These are phyloP conservation scores for Cetradonia linearis DNA, from an alignment of 495 filamentous ascomycete genomes.

Conservation along the genomic window DNA sequence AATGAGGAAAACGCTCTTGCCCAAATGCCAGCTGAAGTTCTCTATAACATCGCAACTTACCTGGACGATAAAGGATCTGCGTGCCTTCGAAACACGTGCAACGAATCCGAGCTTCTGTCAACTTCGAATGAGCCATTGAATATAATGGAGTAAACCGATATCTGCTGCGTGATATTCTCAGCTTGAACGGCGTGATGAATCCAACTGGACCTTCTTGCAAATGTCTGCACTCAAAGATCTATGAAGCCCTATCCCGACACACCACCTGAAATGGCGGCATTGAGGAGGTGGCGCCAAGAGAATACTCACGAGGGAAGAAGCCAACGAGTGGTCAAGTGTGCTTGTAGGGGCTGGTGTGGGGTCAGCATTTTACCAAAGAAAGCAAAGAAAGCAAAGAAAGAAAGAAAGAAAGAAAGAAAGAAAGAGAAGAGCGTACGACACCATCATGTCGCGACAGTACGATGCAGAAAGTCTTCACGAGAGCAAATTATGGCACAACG, in stretches of 20 bases:
- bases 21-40: not conserved
- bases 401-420: not conserved
- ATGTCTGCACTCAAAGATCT: slow-evolving; percentile 4
- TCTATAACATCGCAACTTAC: slow-evolving; percentile 8
- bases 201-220: slow-evolving; percentile 2
- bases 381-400: not conserved
- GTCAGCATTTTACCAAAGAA: not conserved
- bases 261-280: not conserved
- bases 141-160: not conserved
- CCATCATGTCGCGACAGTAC: not conserved
- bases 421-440: not conserved
- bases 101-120: not conserved
- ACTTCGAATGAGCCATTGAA: not conserved
- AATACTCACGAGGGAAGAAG: not conserved
- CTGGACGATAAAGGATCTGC: slow-evolving; percentile 10
- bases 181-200: slow-evolving; percentile 11
- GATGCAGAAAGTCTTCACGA: not conserved
- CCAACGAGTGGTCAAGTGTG: not conserved
- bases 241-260: not conserved
- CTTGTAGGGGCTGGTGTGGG: not conserved
- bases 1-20: not conserved
- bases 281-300: not conserved
- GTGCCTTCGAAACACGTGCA: slow-evolving; percentile 6
- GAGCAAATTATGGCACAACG: too few species aligned
- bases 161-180: slow-evolving; percentile 5